Base-by-base conservation (phyloP, 345 rosid species). In the Trapa bicornis region DNA sequence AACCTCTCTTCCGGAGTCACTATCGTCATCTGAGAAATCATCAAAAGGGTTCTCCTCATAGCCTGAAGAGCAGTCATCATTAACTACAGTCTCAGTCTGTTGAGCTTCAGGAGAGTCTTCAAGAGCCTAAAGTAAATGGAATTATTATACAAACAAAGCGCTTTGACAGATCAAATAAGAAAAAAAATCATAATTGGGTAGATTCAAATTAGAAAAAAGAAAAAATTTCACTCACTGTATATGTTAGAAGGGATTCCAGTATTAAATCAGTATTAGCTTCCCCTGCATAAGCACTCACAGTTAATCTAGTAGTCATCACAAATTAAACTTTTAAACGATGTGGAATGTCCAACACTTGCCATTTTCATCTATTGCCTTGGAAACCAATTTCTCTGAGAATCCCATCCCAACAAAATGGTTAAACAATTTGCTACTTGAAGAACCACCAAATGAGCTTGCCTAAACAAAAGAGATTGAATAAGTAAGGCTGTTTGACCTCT, bases 381-480 rank as follows among this genome's bases (percentile, higher is more conserved):
- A 74, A 50, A 87, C 90, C 41, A 81, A 71, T 58, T 87, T 79
- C 54, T 80, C 86, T 15, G 83, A 64, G 72, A 86, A 90, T 13
- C 97, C 98, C 98, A 88, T 89, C 6, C 77, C 83, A 37, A 84
- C 73, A 70, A 89, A 92, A 62, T 84, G 80, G 77, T 80, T 80
- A 43, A 81, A 70, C 65, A 75, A 36, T 73, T 82, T 88, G 64
- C 89, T 65, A 65, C 74, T 77, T 53, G 86, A 82, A 22, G 89
- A 86, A 68, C 88, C 74, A 1, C 29, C 80, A 32, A 75, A 77
- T 1, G 75, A 74, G 71, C 76, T 72, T 65, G 80, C 87, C 99
- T 90, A 67, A 43, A 77, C 15, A 33, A 58, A 61, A 67, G 65
- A 39, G 45, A 33, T 35, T 56, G 65, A 61, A 67, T 66, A 14